Conservation (phyloP, 2,329 filamentous ascomycete species). For the Ambrosiella xylebori region DNA sequence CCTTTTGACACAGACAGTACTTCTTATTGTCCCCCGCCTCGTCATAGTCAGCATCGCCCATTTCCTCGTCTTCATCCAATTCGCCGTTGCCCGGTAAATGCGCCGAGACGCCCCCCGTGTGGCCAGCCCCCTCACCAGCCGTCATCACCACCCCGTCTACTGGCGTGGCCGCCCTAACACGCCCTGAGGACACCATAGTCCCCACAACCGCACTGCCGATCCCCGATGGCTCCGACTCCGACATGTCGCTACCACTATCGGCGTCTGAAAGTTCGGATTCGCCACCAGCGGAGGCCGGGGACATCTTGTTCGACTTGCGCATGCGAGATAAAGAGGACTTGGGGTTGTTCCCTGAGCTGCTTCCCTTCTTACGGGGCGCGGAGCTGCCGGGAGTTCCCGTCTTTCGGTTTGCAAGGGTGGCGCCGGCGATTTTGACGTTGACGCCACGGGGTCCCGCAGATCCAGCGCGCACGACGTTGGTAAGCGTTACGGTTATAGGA, state of each 20-base stretch:
- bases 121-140: background rate
- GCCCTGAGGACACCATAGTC: conserved; percentile 14
- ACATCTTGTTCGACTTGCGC: conserved; percentile 42
- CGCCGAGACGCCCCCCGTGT: background rate
- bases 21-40: conserved; percentile 63
- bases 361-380: conserved; percentile 30
- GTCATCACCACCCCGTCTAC: conserved; percentile 3
- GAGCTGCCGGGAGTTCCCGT: conserved; percentile 25
- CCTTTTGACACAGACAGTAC: conserved; percentile 69
- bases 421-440: conserved; percentile 27
- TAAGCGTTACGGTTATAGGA: conserved; percentile 16
- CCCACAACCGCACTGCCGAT: conserved; percentile 23
- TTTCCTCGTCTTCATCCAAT: conserved; percentile 36
- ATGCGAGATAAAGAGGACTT: conserved; percentile 48
- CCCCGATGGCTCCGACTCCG: conserved; percentile 26
- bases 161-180: conserved; percentile 15
- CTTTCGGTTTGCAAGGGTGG: conserved; percentile 27
- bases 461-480: conserved; percentile 30
- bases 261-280: conserved; percentile 50
- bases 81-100: conserved; percentile 22
- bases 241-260: conserved; percentile 35
- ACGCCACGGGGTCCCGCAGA: conserved; percentile 41
- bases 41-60: conserved; percentile 44
- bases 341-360: conserved; percentile 19
- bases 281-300: conserved; percentile 42